Conservation (phyloP, 441 rosid genomes). For the Gossypium schwendimanii region DNA sequence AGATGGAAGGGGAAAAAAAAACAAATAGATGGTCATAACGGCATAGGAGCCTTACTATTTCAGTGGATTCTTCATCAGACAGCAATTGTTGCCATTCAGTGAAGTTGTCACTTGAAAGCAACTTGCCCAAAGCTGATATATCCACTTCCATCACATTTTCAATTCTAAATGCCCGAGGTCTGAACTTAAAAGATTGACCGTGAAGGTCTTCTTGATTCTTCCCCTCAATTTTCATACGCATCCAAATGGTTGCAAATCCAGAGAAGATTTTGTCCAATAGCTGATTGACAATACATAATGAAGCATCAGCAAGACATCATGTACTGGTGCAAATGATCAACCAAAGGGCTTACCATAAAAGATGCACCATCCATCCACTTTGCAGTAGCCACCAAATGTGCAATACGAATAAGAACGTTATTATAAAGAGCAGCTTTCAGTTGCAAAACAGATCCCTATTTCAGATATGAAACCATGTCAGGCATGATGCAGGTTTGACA, state of each 20-base stretch:
- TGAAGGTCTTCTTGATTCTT: conserved; percentile 53
- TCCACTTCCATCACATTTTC: conserved; percentile 73
- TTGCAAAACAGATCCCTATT: conserved; percentile 47
- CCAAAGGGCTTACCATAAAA: conserved; percentile 44
- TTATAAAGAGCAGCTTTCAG: conserved; percentile 50
- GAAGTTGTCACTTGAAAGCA: conserved; percentile 52
- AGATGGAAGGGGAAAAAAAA: not conserved
- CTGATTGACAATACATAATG: conserved; percentile 36
- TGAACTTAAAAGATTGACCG: conserved; percentile 63
- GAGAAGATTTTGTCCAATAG: conserved; percentile 54
- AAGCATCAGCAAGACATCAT: conserved; percentile 19
- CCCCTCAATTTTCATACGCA: conserved; percentile 66
- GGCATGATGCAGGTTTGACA: not conserved
- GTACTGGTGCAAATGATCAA: conserved; percentile 3
- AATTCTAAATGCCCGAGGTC: conserved; percentile 72
- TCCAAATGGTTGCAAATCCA: conserved; percentile 64
- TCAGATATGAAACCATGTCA: conserved; percentile 13
- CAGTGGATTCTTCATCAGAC: conserved; percentile 51
- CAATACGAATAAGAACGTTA: conserved; percentile 59
- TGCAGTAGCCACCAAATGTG: conserved; percentile 50
- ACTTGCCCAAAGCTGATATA: conserved; percentile 51
- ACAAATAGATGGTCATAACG: not conserved
- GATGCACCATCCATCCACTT: conserved; percentile 52
- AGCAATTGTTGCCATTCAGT: conserved; percentile 73
- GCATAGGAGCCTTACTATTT: conserved; percentile 37